phyloP scores from a whole-genome alignment of 2,329 filamentous ascomycete genomes.

The Microdochium trichocladiopsis region DNA sequence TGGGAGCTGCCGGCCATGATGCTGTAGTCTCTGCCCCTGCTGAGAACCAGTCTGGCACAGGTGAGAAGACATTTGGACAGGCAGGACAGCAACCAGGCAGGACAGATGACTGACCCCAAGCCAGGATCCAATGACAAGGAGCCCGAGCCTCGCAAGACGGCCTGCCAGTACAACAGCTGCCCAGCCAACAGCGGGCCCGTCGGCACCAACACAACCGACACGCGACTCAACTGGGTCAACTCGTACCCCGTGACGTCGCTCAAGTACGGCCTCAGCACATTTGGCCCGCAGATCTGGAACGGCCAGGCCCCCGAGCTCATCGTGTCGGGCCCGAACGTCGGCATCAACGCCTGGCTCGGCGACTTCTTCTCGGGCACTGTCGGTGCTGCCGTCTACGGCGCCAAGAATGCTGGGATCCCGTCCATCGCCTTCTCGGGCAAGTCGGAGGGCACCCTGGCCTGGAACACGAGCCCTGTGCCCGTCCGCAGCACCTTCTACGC shows the following conservation, averaged over 20 bases:
- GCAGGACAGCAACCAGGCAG: too few relatives aligned
- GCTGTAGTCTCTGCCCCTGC: constrained; percentile 61
- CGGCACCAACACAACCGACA: constrained; percentile 48
- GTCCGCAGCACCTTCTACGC: constrained; percentile 54
- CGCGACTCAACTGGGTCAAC: constrained; percentile 58
- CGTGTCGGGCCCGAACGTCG: constrained; percentile 1
- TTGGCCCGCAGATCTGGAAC: constrained; percentile 29
- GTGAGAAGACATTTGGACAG: too few relatives aligned
- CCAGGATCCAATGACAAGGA: constrained; percentile 44
- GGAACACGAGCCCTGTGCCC: constrained; percentile 33
- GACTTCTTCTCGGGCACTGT: not conserved
- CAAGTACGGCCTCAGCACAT: not conserved
- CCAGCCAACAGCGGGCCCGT: constrained; percentile 44
- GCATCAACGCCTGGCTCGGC: not conserved
- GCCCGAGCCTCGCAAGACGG: constrained; percentile 35
- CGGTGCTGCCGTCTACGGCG: not conserved
- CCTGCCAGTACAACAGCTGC: constrained; percentile 59
- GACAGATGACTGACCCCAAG: constrained; percentile 1
- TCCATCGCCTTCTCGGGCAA: constrained; percentile 1
- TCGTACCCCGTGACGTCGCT: constrained; percentile 1
- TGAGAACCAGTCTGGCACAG: constrained; percentile 56
- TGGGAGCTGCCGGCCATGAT: constrained; percentile 48
- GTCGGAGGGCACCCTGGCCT: not conserved
- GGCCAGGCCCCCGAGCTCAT: constrained; percentile 24
- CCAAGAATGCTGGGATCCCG: constrained; percentile 4